Base-by-base conservation (phyloP, 1,284 basidiomycete genomes). In the Tetrapyrgos nigripes region DNA sequence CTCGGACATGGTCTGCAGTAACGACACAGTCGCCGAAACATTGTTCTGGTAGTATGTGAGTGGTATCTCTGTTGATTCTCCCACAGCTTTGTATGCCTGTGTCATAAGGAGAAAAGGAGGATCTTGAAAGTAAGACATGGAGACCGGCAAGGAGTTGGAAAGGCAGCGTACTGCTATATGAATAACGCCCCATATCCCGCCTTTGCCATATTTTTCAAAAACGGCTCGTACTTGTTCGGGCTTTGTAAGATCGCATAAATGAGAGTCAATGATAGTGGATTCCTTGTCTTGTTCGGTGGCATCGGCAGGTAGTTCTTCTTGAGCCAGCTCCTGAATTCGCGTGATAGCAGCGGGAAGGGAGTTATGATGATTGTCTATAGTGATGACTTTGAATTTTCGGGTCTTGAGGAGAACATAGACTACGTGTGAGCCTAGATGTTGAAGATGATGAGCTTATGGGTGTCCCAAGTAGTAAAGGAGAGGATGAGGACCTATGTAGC, bases 81-180 rank as follows among this genome's bases (percentile, higher is more conserved):
- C 97, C 27, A 99, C 97, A 14, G 97, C 96, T 81, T 99, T 99
- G 82, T 95, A 91, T 3, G 97, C 97, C 92, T 94, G 63, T n/a
- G n/a, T n/a, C n/a, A n/a, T n/a, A 40, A 17, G 17, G 14, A 40
- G 17, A n/a, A 40, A n/a, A 40, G 14, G 54, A 60, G 28, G 49
- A 53, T 26, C 14, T n/a, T 24, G 48, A 49, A 27, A 55, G 37
- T 48, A 33, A 47, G 11, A 48, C 14, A n/a, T n/a, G n/a, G n/a
- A n/a, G 37, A 40, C 40, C 33, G 19, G 31, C 40, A 46, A 43
- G 40, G 27, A 17, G 21, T 19, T 27, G 60, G 14, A 17, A 45
- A 49, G 13, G 29, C 10, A 48, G 83, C 89, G 66, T 64, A 94
- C 92, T 23, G 97, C 97, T 60, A 98, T 88, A 74, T 99, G 97